A percentile compares a stretch with the other conserved stretches of the same genome.
phyloP scores from a whole-genome alignment of 2,329 filamentous ascomycete species.

The Trichoderma breve region DNA sequence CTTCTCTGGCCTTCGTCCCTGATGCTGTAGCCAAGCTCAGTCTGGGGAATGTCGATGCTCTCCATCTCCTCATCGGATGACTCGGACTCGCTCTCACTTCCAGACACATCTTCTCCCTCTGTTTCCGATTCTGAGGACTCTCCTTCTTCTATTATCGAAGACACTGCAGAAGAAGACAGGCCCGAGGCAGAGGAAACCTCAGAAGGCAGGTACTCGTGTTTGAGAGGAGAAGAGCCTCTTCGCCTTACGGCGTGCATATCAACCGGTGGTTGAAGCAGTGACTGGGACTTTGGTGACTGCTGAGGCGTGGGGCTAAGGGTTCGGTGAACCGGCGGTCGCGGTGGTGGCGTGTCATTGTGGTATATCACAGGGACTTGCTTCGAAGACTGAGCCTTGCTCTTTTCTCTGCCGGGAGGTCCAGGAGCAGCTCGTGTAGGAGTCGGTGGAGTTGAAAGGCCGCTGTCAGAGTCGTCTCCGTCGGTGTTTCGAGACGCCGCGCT shows the following conservation, averaged over 20 bases:
- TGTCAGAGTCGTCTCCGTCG: constrained; percentile 19
- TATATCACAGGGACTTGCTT: constrained; percentile 16
- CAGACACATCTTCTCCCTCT: constrained; percentile 10
- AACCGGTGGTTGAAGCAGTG: constrained; percentile 30
- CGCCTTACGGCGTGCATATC: constrained; percentile 56
- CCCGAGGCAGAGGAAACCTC: constrained; percentile 53
- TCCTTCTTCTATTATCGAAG: constrained; percentile 12
- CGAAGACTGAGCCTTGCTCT: constrained; percentile 20
- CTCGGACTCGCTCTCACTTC: constrained; percentile 26
- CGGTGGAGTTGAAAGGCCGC: constrained; percentile 26
- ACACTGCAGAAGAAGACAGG: constrained; percentile 16
- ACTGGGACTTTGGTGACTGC: constrained; percentile 26
- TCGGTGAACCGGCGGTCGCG: constrained; percentile 52
- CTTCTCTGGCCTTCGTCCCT: constrained; percentile 31
- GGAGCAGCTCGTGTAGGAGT: constrained; percentile 24
- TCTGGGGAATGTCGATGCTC: constrained; percentile 58
- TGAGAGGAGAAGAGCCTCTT: constrained; percentile 85
- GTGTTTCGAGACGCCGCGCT: constrained; percentile 26
- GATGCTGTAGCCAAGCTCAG: constrained; percentile 58
- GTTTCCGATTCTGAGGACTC: constrained; percentile 3
- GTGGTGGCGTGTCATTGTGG: constrained; percentile 55
- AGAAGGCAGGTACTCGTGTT: constrained; percentile 95
- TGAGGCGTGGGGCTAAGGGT: constrained; percentile 41
- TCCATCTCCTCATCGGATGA: constrained; percentile 58
- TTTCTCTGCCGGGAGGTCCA: constrained; percentile 24